Evolutionary conservation across 225 moss, liverwort and hornwort species (phyloP).

Genomic region (Pseudisothecium myosuroides): DNA sequence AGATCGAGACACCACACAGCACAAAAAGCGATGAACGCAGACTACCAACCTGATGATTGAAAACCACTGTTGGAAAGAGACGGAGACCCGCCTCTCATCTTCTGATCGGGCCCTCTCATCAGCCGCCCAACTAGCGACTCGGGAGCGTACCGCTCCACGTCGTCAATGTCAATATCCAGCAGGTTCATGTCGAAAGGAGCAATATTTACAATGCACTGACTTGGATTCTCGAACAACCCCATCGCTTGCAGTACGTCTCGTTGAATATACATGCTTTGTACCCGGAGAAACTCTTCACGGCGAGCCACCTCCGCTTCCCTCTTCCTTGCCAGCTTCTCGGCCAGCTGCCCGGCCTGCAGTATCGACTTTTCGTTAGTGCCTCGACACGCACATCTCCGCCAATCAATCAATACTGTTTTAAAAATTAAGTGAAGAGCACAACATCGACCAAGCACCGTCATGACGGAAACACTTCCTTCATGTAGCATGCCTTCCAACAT

Average conservation of each 20-base stretch:
- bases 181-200: constrained; percentile 83
- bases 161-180: constrained; percentile 75
- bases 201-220: constrained; percentile 97
- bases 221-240: constrained; percentile 90
- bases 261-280: constrained; percentile 66
- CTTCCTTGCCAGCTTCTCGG: constrained; percentile 92
- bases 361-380: neutral
- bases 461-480: neutral
- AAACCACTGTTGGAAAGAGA: constrained; percentile 53
- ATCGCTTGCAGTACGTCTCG: constrained; percentile 75
- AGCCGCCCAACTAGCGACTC: constrained; percentile 80
- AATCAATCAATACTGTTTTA: neutral
- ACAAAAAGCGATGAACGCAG: neutral
- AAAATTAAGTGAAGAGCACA: neutral
- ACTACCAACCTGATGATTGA: constrained; percentile 30
- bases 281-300: constrained; percentile 77
- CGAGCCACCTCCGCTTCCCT: constrained; percentile 81
- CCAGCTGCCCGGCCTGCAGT: constrained; percentile 83
- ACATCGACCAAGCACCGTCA: neutral
- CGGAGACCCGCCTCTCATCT: constrained; percentile 39
- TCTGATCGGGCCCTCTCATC: constrained; percentile 49
- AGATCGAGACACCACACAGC: neutral
- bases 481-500: neutral
- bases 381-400: neutral
- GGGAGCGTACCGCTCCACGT: constrained; percentile 88